Evolutionary conservation across 1,284 basidiomycete species (phyloP).

Genomic region (Binderoboletus segoi): DNA sequence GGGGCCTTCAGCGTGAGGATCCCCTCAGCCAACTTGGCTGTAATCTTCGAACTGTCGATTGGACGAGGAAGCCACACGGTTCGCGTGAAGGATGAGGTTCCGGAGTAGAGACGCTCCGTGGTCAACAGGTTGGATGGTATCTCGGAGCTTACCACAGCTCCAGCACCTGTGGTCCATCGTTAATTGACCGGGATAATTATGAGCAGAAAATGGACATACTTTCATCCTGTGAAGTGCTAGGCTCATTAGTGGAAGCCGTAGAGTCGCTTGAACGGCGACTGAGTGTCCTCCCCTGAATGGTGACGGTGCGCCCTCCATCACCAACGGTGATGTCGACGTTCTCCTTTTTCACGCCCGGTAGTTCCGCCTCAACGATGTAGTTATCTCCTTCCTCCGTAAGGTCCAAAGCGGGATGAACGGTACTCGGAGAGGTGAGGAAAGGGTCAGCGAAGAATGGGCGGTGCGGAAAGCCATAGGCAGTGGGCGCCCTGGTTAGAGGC

Average conservation of each 20-base stretch:
- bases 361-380: constrained; percentile 73
- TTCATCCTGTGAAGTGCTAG: constrained; percentile 11
- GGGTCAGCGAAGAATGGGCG: constrained; percentile 53
- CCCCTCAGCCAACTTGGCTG: constrained; percentile 69
- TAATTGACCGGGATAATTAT: not conserved
- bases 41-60: constrained; percentile 58
- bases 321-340: constrained; percentile 71
- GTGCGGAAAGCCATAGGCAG: constrained; percentile 35
- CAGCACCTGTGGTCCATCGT: constrained; percentile 14
- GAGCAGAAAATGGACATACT: constrained; percentile 8
- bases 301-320: constrained; percentile 67
- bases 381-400: constrained; percentile 64
- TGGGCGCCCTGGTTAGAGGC: constrained; percentile 48
- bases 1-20: constrained; percentile 65
- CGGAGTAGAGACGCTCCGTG: constrained; percentile 58
- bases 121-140: constrained; percentile 50
- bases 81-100: constrained; percentile 58
- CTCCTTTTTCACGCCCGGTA: constrained; percentile 79
- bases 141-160: constrained; percentile 36
- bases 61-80: constrained; percentile 71
- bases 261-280: constrained; percentile 31
- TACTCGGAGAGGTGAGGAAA: constrained; percentile 43
- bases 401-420: constrained; percentile 59
- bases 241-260: constrained; percentile 21
- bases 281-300: constrained; percentile 65